These are phyloP conservation scores for Russula virescens DNA, from an alignment of 768 basidiomycete genomes.

Conservation along the genomic window DNA sequence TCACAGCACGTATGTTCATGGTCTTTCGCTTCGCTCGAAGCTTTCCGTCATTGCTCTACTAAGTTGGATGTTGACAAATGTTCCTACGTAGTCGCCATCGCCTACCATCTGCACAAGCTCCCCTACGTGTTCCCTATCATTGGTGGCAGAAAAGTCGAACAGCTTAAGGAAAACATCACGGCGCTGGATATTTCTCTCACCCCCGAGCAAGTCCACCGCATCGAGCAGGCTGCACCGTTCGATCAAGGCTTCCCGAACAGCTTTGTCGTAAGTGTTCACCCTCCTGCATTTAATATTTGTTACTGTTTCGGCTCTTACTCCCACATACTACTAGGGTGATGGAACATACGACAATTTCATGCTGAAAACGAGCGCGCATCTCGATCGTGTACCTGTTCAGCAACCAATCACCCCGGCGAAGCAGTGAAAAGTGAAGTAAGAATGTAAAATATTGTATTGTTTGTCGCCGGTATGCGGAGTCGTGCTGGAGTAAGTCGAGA, in stretches of 20 bases:
- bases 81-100: conserved; percentile 37
- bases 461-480: too few species aligned
- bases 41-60: not conserved
- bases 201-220: conserved; percentile 36
- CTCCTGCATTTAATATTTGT: not conserved
- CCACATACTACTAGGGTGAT: not conserved
- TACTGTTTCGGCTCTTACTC: too few species aligned
- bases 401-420: conserved; percentile 1
- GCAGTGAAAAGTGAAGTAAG: not conserved
- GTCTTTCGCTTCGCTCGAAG: too few species aligned
- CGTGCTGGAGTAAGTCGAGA: too few species aligned
- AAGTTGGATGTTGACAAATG: not conserved
- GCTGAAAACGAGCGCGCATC: not conserved
- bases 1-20: conserved; percentile 21
- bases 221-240: conserved; percentile 38
- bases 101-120: conserved; percentile 45
- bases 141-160: conserved; percentile 43
- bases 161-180: conserved; percentile 40
- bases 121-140: conserved; percentile 44
- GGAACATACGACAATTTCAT: not conserved
- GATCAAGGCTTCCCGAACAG: conserved; percentile 37
- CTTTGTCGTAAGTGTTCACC: conserved; percentile 24
- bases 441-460: too few species aligned
- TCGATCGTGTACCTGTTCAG: not conserved
- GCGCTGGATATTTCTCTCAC: conserved; percentile 40